Percentiles rank a stretch among this genome's conserved stretches.
Conservation (phyloP, 2,329 filamentous ascomycete genomes). For the Stachybotrys chartarum region DNA sequence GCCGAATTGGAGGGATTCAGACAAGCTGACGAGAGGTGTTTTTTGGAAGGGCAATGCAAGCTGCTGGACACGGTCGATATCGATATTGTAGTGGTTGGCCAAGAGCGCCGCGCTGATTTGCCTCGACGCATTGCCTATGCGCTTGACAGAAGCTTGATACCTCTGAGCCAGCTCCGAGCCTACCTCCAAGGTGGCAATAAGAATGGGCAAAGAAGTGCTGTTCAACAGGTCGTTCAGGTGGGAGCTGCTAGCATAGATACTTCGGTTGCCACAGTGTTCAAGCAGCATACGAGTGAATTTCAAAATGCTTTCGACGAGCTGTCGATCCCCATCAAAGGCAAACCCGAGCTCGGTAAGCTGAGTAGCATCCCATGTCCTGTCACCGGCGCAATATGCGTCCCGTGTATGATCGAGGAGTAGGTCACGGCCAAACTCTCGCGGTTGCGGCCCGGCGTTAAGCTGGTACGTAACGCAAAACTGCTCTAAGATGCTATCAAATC, state of each 20-base stretch:
- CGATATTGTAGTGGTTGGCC: slow-evolving; percentile 76
- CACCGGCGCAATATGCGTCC: slow-evolving; percentile 42
- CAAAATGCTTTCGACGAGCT: slow-evolving; percentile 73
- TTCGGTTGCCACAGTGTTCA: slow-evolving; percentile 93
- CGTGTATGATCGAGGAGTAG: slow-evolving; percentile 54
- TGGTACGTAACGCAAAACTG: slow-evolving; percentile 74
- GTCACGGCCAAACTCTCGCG: slow-evolving; percentile 62
- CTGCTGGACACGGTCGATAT: slow-evolving; percentile 75
- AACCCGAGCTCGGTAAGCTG: slow-evolving; percentile 56
- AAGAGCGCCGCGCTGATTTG: slow-evolving; percentile 67
- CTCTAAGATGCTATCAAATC: slow-evolving; percentile 85
- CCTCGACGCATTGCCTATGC: slow-evolving; percentile 56
- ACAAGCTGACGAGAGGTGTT: slow-evolving; percentile 47
- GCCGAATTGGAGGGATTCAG: slow-evolving; percentile 45
- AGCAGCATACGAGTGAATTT: slow-evolving; percentile 81
- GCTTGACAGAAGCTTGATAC: slow-evolving; percentile 83
- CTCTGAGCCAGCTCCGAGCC: slow-evolving; percentile 82
- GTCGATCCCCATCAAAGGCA: slow-evolving; percentile 67
- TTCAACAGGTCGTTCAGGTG: slow-evolving; percentile 86
- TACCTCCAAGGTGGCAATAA: slow-evolving; percentile 73
- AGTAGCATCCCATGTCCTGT: slow-evolving; percentile 34
- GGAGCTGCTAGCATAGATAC: slow-evolving; percentile 89
- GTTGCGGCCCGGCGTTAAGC: slow-evolving; percentile 74
- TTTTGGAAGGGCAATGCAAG: slow-evolving; percentile 78
- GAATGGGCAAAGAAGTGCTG: slow-evolving; percentile 71